These are phyloP conservation scores for Fonsecaea multimorphosa DNA, from an alignment of 2,329 filamentous ascomycete species.

Conservation along the genomic window DNA sequence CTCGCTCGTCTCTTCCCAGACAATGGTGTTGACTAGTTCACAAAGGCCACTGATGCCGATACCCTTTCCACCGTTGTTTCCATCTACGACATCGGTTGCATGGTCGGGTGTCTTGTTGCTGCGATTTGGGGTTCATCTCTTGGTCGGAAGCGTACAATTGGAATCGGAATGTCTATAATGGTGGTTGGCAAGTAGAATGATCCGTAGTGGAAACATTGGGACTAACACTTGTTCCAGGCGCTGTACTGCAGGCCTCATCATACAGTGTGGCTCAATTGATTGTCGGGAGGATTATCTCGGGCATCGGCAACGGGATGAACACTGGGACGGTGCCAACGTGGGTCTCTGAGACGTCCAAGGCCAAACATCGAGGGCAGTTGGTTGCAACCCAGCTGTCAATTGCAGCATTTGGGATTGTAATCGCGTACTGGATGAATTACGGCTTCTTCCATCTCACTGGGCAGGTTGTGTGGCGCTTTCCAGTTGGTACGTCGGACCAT, in stretches of 20 bases:
- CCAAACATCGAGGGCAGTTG: conserved; percentile 52
- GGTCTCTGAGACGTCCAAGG: conserved; percentile 58
- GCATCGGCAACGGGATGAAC: conserved; percentile 60
- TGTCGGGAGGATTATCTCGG: conserved; percentile 54
- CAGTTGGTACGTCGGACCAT: conserved; percentile 29
- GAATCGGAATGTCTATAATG: conserved; percentile 58
- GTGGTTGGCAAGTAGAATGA: conserved; percentile 49
- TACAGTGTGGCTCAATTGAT: conserved; percentile 58
- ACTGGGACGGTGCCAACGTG: conserved; percentile 58
- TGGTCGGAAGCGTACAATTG: conserved; percentile 57
- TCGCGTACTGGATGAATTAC: conserved; percentile 62
- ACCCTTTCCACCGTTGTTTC: conserved; percentile 51
- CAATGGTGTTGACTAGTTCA: neutral
- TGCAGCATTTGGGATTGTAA: conserved; percentile 57
- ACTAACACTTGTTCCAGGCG: conserved; percentile 43
- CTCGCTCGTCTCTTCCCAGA: neutral
- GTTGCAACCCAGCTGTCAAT: conserved; percentile 58
- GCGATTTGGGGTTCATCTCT: conserved; percentile 57
- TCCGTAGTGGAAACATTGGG: neutral
- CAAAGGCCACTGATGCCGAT: conserved; percentile 27
- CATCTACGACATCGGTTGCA: conserved; percentile 66
- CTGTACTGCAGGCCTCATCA: conserved; percentile 55
- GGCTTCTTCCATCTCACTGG: conserved; percentile 56
- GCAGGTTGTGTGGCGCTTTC: conserved; percentile 53
- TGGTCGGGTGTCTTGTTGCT: conserved; percentile 64